Percentiles rank a stretch among this genome's conserved stretches.
Conservation (phyloP, 1,284 basidiomycete species). For the Phellinidium pouzarii region DNA sequence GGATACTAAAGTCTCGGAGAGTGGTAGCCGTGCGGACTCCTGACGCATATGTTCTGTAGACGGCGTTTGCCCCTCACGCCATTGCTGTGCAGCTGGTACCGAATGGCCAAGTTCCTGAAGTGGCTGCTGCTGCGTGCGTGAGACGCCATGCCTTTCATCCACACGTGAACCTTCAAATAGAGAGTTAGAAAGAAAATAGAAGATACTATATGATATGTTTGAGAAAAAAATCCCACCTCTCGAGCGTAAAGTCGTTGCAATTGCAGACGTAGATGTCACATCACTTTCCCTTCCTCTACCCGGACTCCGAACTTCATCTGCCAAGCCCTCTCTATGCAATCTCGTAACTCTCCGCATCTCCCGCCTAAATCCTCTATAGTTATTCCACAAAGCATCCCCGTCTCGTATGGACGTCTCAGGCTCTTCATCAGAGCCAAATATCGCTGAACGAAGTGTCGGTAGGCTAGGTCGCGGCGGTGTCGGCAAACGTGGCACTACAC, state of each 20-base stretch:
- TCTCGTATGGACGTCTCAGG: not conserved
- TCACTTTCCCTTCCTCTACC: not conserved
- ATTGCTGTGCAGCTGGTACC: not conserved
- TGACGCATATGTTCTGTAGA: not conserved
- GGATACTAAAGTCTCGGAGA: not conserved
- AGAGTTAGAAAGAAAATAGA: not conserved
- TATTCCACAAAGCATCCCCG: not conserved
- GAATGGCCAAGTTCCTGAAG: not conserved
- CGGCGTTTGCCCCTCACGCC: not conserved
- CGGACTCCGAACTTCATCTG: not conserved
- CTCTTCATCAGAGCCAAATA: not conserved
- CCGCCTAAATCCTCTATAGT: not conserved
- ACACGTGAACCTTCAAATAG: not conserved
- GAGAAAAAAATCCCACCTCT: conserved; percentile 1
- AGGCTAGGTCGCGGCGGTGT: conserved; percentile 1
- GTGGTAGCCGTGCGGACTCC: not conserved
- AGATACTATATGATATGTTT: not conserved
- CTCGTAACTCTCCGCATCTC: not conserved
- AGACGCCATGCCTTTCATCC: not conserved
- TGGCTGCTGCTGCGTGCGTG: not conserved
- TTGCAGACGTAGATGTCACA: not conserved
- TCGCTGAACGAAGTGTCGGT: conserved; percentile 9
- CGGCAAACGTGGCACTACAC: not conserved
- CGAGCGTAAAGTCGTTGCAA: not conserved
- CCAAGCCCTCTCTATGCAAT: not conserved